Evolutionary conservation across 768 basidiomycete species (phyloP).

Genomic region (Multifurca ochricompacta): DNA sequence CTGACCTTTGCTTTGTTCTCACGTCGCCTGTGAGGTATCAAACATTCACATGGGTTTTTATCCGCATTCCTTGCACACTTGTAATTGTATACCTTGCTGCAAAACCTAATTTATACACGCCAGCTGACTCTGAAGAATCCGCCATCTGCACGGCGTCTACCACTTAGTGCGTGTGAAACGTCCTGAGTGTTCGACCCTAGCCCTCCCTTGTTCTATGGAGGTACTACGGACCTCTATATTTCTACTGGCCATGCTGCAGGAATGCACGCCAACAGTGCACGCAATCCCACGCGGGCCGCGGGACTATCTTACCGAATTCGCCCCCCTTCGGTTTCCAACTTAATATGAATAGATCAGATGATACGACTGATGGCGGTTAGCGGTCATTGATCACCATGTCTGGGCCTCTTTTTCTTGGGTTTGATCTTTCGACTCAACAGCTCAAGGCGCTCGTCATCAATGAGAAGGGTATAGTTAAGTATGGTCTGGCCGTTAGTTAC

Average conservation of each 20-base stretch:
- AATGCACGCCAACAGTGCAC: too few relatives aligned
- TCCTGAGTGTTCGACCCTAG: too few relatives aligned
- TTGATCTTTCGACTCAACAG: constrained; percentile 83
- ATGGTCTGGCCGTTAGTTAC: constrained; percentile 71
- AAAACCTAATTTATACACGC: too few relatives aligned
- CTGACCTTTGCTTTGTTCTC: neutral
- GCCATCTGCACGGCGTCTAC: too few relatives aligned
- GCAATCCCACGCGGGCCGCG: too few relatives aligned
- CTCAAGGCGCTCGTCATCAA: constrained; percentile 68
- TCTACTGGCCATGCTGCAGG: too few relatives aligned
- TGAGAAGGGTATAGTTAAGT: constrained; percentile 47
- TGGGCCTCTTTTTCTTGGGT: constrained; percentile 56
- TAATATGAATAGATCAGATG: neutral
- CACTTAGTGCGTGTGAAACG: too few relatives aligned
- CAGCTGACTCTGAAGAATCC: too few relatives aligned
- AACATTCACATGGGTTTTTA: neutral
- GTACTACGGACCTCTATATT: too few relatives aligned
- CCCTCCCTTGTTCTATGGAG: too few relatives aligned
- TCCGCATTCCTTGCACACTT: neutral
- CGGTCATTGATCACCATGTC: constrained; percentile 7
- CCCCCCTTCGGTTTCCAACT: neutral
- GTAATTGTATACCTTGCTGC: neutral
- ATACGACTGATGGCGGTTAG: neutral
- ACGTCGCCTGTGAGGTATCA: neutral
- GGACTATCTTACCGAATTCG: too few relatives aligned